Base-by-base conservation (phyloP, 352 stramenopile species). In the Pythium myriotylum region DNA sequence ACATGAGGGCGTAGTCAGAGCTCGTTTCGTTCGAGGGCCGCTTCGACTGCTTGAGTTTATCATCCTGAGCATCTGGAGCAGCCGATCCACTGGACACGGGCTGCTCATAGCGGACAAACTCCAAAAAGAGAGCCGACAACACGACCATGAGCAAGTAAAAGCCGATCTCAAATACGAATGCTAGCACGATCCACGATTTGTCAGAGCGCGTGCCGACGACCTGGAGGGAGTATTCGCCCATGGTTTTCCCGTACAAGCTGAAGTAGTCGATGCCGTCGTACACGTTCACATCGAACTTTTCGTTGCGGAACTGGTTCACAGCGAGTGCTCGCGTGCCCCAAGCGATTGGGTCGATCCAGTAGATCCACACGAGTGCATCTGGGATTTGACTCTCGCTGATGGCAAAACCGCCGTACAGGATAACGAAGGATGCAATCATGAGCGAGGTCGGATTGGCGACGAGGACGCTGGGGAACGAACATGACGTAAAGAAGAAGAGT, bases 281-380 rank as follows among this genome's bases (percentile, higher is more conserved):
- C n/a, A 69, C 45, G 42, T 63, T 72, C 0, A 71, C 49, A 26
- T 75, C 58, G 17, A 75, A 67, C 1, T 65, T 48, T 2, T 23
- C 41, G 3, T 61, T 42, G 6, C 65, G 29, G 50, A 76, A 84
- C 51, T 84, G 52, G 59, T 69, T 77, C 20, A 82, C 67, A 9
- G 66, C 61, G 16, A 83, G 50, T n/a, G 63, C 63, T n/a, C 65
- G 59, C 8, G 76, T 54, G 26, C 42, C 57, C 76, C 76, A 88
- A n/a, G 61, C 52, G 37, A 88, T 73, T 0, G 77, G 80, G 47
- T 79, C 84, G 35, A 85, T 65, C 62, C 67, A 86, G 62, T 85
- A 83, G 1, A 71, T 35, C 76, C 78, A 89, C 16, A 75, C 68
- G 40, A 74, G 69, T 17, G 62, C 71, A 19, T 74, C 51, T 0